Conservation (phyloP, 2,329 filamentous ascomycete genomes). For the Ophiostoma angusticollis region DNA sequence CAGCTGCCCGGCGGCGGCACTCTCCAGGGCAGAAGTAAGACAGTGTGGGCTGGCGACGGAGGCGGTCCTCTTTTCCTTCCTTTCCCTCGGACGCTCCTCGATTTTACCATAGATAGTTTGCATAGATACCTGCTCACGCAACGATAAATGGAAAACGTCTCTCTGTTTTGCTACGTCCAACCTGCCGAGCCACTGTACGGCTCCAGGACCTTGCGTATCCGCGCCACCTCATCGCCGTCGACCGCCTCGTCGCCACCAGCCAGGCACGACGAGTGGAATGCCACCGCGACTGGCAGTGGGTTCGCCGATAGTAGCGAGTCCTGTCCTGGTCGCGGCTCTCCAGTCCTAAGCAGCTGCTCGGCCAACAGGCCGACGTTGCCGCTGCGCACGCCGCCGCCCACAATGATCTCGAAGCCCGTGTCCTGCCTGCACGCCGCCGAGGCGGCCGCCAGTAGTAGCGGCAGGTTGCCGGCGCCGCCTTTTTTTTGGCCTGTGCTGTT, state of each 20-base stretch:
- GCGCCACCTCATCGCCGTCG: conserved; percentile 18
- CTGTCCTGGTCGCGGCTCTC: too few species aligned
- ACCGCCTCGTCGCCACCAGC: conserved; percentile 14
- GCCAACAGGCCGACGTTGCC: conserved; percentile 24
- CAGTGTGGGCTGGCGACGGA: too few species aligned
- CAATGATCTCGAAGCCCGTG: conserved; percentile 31
- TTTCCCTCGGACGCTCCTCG: too few species aligned
- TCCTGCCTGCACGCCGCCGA: conserved; percentile 13
- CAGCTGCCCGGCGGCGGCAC: too few species aligned
- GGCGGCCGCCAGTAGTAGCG: conserved; percentile 20
- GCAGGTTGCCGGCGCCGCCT: conserved; percentile 23
- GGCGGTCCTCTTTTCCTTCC: too few species aligned
- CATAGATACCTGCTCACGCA: too few species aligned
- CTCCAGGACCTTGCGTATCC: conserved; percentile 1
- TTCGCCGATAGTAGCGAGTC: background rate
- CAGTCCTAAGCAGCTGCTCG: conserved; percentile 15
- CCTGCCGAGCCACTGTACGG: too few species aligned
- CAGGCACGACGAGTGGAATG: conserved; percentile 37
- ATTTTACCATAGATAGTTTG: too few species aligned
- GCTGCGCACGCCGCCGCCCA: conserved; percentile 38
- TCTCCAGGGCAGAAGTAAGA: too few species aligned
- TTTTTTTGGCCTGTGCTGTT: too few species aligned
- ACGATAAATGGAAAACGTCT: background rate
- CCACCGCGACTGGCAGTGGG: background rate
- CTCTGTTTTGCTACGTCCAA: background rate